Percentiles rank a stretch among this genome's conserved stretches.
phyloP scores from a whole-genome alignment of 2,329 filamentous ascomycete genomes.

The Beauveria rudraprayagi region DNA sequence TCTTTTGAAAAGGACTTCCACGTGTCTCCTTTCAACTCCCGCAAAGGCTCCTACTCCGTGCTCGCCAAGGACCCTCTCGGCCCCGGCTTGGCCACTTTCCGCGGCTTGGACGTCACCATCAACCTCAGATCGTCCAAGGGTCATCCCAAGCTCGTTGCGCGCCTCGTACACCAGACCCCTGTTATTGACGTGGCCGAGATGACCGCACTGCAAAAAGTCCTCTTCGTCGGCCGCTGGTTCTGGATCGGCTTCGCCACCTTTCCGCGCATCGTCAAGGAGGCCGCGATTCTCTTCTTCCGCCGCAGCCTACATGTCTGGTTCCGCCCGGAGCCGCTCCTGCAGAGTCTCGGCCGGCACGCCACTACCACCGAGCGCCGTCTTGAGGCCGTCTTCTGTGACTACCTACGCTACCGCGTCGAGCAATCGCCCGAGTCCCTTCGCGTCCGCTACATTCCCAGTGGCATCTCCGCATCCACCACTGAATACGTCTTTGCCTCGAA shows the following conservation, averaged over 20 bases:
- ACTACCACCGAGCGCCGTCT: slow-evolving; percentile 39
- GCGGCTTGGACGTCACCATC: slow-evolving; percentile 50
- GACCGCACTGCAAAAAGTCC: slow-evolving; percentile 30
- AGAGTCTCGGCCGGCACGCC: slow-evolving; percentile 47
- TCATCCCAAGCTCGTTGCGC: slow-evolving; percentile 52
- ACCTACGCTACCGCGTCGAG: slow-evolving; percentile 42
- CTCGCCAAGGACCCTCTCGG: slow-evolving; percentile 37
- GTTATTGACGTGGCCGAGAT: slow-evolving; percentile 43
- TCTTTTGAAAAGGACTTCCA: slow-evolving; percentile 66
- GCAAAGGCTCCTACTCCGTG: slow-evolving; percentile 47
- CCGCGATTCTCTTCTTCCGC: slow-evolving; percentile 46
- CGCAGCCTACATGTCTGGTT: slow-evolving; percentile 56
- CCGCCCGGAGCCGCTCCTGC: slow-evolving; percentile 51
- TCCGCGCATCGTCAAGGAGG: slow-evolving; percentile 57
- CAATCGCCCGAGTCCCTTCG: slow-evolving; percentile 34
- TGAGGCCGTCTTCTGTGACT: slow-evolving; percentile 39
- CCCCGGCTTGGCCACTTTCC: slow-evolving; percentile 27
- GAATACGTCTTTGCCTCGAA: background rate
- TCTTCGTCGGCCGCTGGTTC: slow-evolving; percentile 51
- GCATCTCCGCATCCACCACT: slow-evolving; percentile 22
- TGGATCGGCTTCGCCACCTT: slow-evolving; percentile 61
- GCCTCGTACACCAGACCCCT: slow-evolving; percentile 44
- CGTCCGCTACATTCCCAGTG: slow-evolving; percentile 47
- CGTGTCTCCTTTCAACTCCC: slow-evolving; percentile 66
- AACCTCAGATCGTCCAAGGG: slow-evolving; percentile 52